These are phyloP conservation scores for Piromyces sp. DNA, from an alignment of 192 early-diverging fungal genomes.

Conservation along the genomic window DNA sequence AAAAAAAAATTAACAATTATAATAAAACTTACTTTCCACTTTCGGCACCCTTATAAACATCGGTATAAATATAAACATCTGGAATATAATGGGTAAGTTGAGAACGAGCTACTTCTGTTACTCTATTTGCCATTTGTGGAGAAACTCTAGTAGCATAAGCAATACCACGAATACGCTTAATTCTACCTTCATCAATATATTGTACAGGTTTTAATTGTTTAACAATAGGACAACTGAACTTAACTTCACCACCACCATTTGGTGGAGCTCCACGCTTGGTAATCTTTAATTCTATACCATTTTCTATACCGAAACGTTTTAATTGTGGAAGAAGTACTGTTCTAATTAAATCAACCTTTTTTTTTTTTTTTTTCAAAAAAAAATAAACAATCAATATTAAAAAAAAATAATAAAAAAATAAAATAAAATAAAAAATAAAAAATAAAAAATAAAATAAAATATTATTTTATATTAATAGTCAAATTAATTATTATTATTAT, in stretches of 20 bases:
- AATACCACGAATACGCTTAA: conserved; percentile 89
- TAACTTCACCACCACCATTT: conserved; percentile 77
- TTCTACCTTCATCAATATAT: conserved; percentile 66
- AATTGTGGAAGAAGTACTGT: conserved; percentile 76
- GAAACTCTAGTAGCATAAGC: conserved; percentile 81
- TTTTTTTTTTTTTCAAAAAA: neutral
- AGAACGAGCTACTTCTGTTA: conserved; percentile 68
- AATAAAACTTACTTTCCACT: conserved; percentile 32
- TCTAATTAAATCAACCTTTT: conserved; percentile 67
- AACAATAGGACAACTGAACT: conserved; percentile 70
- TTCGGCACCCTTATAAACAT: conserved; percentile 92
- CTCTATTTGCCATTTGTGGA: conserved; percentile 85
- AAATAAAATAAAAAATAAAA: too few species aligned
- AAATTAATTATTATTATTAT: too few species aligned
- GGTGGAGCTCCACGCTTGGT: conserved; percentile 77
- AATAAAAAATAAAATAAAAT: too few species aligned
- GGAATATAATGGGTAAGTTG: conserved; percentile 85
- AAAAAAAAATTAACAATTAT: too few species aligned
- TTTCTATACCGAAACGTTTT: conserved; percentile 70
- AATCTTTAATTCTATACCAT: conserved; percentile 73
- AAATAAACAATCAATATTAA: neutral
- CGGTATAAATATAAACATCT: conserved; percentile 93
- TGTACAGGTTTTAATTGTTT: conserved; percentile 54
- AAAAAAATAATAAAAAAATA: neutral
- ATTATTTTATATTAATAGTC: too few species aligned